phyloP scores from a whole-genome alignment of 257 asterid species.

The Capsicum baccatum region DNA sequence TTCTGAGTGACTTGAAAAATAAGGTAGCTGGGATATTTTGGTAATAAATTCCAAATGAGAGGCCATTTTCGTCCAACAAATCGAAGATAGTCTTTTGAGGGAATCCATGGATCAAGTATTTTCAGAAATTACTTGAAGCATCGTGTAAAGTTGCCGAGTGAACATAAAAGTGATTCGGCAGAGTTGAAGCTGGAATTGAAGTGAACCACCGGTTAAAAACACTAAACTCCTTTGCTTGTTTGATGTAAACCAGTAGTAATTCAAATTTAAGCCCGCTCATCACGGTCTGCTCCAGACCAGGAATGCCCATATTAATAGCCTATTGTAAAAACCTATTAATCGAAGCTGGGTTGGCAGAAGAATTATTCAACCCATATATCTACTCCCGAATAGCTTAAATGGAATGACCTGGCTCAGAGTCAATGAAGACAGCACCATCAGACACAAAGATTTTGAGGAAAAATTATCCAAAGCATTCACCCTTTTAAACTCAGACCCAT shows the following conservation, averaged over 20 bases:
- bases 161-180: conserved; percentile 90
- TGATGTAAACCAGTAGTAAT: conserved; percentile 67
- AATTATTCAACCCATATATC: conserved; percentile 71
- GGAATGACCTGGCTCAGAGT: conserved; percentile 94
- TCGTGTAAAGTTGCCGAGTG: conserved; percentile 99
- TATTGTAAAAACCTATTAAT: conserved; percentile 98
- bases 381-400: conserved; percentile 93
- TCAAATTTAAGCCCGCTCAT: conserved; percentile 93
- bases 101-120: conserved; percentile 81
- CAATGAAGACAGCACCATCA: conserved; percentile 69
- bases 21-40: conserved; percentile 94
- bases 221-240: conserved; percentile 74
- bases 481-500: conserved; percentile 77
- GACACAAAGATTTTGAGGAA: conserved; percentile 57
- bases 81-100: conserved; percentile 96
- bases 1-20: conserved; percentile 76
- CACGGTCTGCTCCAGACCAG: conserved; percentile 63
- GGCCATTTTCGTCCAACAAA: conserved; percentile 79
- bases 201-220: conserved; percentile 95
- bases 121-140: conserved; percentile 90
- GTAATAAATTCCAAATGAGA: conserved; percentile 84
- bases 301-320: conserved; percentile 76
- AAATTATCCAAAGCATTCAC: conserved; percentile 73
- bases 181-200: conserved; percentile 95
- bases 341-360: conserved; percentile 78